Conservation (phyloP, 148 eudicot species). For the Tetragonia tetragonoides region DNA sequence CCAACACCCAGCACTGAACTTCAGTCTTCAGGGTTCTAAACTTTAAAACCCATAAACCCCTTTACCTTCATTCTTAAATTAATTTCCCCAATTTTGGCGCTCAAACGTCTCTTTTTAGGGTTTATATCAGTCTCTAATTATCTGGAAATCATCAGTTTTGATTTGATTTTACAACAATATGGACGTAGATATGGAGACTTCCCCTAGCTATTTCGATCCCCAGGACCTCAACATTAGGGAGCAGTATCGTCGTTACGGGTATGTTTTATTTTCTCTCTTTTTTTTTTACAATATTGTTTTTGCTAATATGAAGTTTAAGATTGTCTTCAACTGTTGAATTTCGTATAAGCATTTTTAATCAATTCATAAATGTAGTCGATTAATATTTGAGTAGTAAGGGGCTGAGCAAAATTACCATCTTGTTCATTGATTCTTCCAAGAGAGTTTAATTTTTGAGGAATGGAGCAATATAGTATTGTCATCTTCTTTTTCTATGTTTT, state of each 20-base stretch:
- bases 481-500: too few species aligned
- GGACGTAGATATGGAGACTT: slow-evolving; percentile 75
- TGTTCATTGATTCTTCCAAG: neutral
- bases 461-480: neutral
- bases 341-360: neutral
- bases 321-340: slow-evolving; percentile 16
- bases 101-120: slow-evolving; percentile 25
- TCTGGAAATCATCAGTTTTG: neutral
- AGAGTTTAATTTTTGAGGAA: neutral
- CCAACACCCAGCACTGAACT: too few species aligned
- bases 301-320: neutral
- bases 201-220: slow-evolving; percentile 77
- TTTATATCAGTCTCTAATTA: neutral
- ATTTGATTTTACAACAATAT: slow-evolving; percentile 22
- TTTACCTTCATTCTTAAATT: neutral
- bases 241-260: slow-evolving; percentile 92
- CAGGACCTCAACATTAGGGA: slow-evolving; percentile 60
- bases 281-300: neutral
- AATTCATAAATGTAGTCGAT: neutral
- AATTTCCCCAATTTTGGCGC: slow-evolving; percentile 20
- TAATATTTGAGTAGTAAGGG: neutral
- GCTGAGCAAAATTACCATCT: neutral
- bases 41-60: slow-evolving; percentile 18
- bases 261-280: neutral
- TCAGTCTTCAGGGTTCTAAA: neutral